Conservation (phyloP, 495 filamentous ascomycete species). For the Ascobolus immersus region DNA sequence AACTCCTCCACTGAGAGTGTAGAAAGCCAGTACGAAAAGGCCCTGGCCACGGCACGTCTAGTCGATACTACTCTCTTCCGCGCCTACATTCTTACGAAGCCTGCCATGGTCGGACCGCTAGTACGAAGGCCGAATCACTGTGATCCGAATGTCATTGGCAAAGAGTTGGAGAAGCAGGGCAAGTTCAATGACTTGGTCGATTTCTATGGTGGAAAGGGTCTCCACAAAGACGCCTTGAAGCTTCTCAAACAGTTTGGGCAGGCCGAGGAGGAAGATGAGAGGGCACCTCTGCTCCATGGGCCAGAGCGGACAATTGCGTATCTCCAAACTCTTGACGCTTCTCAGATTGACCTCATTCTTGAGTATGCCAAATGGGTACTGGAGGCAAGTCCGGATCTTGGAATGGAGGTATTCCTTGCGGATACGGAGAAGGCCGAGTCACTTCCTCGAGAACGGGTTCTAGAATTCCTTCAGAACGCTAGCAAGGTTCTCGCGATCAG, state of each 20-base stretch:
- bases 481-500: constrained; percentile 42
- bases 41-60: constrained; percentile 48
- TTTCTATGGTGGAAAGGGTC: constrained; percentile 83
- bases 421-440: constrained; percentile 91
- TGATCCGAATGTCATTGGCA: constrained; percentile 82
- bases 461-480: constrained; percentile 44
- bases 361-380: constrained; percentile 83
- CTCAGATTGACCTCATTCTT: constrained; percentile 71
- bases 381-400: constrained; percentile 39
- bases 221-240: constrained; percentile 69
- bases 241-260: constrained; percentile 63
- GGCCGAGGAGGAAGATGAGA: constrained; percentile 34
- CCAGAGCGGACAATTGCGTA: constrained; percentile 71
- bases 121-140: constrained; percentile 96
- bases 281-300: constrained; percentile 46
- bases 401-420: constrained; percentile 83
- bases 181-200: constrained; percentile 88
- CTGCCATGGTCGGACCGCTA: constrained; percentile 60
- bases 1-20: constrained; percentile 18
- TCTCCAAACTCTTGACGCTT: constrained; percentile 61
- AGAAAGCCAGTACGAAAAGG: constrained; percentile 39
- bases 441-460: constrained; percentile 46
- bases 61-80: constrained; percentile 90
- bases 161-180: constrained; percentile 64
- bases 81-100: constrained; percentile 71